Evolutionary conservation across 1,284 basidiomycete species (phyloP).

Genomic region (Tilletia horrida): DNA sequence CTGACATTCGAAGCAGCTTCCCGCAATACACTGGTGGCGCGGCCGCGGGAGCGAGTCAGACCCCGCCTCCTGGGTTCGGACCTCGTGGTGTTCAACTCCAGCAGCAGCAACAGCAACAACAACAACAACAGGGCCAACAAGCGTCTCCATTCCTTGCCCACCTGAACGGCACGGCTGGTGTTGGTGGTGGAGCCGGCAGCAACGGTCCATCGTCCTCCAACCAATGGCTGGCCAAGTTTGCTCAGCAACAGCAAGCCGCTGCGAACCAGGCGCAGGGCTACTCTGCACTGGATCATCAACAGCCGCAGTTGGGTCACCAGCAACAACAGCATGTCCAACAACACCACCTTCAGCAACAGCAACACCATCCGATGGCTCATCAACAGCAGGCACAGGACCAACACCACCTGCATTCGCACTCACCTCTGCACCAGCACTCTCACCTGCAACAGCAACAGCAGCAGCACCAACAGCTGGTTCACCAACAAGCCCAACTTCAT

Average conservation of each 20-base stretch:
- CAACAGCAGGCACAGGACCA: slow-evolving; percentile 20
- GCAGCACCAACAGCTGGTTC: slow-evolving; percentile 18
- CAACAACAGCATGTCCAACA: slow-evolving; percentile 10
- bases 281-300: slow-evolving; percentile 11
- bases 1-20: no score
- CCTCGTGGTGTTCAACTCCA: not conserved
- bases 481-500: slow-evolving; percentile 23
- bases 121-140: not conserved
- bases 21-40: no score
- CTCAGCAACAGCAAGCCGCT: slow-evolving; percentile 5
- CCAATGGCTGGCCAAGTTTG: slow-evolving; percentile 13
- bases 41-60: not conserved
- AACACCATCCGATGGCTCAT: slow-evolving; percentile 17
- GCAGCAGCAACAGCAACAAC: slow-evolving; percentile 2
- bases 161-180: no score
- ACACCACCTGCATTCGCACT: slow-evolving; percentile 22
- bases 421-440: slow-evolving; percentile 19
- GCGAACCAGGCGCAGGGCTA: slow-evolving; percentile 15
- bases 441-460: slow-evolving; percentile 17
- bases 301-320: not conserved
- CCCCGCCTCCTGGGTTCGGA: slow-evolving; percentile 10
- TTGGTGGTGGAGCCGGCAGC: no score
- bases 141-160: no score
- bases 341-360: slow-evolving; percentile 20
- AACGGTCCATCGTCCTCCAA: slow-evolving; percentile 30